These are phyloP conservation scores for Ogataea pilisensis DNA, from an alignment of 805 yeast genomes.

Conservation along the genomic window DNA sequence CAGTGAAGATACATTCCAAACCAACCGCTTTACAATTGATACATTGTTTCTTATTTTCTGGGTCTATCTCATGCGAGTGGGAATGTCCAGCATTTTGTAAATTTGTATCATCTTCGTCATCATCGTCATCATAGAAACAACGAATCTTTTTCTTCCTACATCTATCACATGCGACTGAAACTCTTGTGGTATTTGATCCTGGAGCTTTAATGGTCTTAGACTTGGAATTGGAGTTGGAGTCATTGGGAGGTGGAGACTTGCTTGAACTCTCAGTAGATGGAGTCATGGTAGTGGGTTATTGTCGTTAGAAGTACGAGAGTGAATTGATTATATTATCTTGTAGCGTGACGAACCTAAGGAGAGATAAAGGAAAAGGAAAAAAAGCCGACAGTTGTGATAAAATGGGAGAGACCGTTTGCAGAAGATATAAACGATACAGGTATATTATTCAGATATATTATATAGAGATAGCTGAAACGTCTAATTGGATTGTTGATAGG, in stretches of 20 bases:
- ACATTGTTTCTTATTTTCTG: constrained; percentile 69
- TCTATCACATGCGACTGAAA: constrained; percentile 90
- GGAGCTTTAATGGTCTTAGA: constrained; percentile 61
- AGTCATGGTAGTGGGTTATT: no score
- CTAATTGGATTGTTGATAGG: no score
- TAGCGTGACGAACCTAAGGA: no score
- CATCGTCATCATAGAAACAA: constrained; percentile 41
- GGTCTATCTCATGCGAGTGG: constrained; percentile 8
- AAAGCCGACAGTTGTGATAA: no score
- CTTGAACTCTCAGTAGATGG: background rate
- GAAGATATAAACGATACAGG: no score
- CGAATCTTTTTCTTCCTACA: constrained; percentile 77
- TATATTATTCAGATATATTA: no score
- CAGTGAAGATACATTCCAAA: constrained; percentile 83
- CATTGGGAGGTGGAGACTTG: background rate
- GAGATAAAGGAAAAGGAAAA: no score
- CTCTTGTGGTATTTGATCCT: constrained; percentile 61
- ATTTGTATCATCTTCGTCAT: constrained; percentile 2
- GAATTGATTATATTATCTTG: no score
- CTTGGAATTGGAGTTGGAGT: constrained; percentile 11
- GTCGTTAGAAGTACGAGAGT: no score
- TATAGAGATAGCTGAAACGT: no score
- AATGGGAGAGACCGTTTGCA: no score
- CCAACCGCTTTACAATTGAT: constrained; percentile 82
- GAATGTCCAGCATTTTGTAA: background rate